Base-by-base conservation (phyloP, 306 rosid species). In the Cucurbita moschata region DNA sequence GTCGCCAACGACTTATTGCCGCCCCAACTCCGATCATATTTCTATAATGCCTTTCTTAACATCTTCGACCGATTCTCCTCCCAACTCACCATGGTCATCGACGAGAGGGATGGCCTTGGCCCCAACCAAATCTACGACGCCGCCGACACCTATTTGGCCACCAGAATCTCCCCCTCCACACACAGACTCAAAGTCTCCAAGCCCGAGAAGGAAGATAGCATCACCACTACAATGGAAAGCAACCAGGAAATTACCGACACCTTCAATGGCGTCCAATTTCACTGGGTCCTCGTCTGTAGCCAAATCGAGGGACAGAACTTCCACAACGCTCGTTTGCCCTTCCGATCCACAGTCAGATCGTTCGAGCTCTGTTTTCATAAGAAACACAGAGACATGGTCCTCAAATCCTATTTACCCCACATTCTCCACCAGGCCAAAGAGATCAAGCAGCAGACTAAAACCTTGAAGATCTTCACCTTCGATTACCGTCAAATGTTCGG, bases 91-190 rank as follows among this genome's bases (percentile, higher is more conserved):
- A 81, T 89, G 67, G 83, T 91, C 14, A 77, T 91, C 55, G 87
- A 86, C 39, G 96, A 89, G 76, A 85, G 82, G 75, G 87, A 91
- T 8, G 97, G 96, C 18, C 82, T 91, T 1, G 76, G 59, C 7
- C 64, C 18, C 78, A 91, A 91, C 84, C 75, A 82, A 65, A 78
- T 91, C 76, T 89, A 87, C 82, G 87, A 79, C 8, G 84, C 96
- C 0, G 96, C 88, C 0, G 88, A 85, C 44, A 56, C 70, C 21
- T 91, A 89, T 69, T 66, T 91, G n/a, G 84, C 86, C 13, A 38
- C 81, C n/a, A 86, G 58, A 63, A 57, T 84, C 77, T 80, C 97
- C 0, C 92, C 89, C 1, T 49, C 81, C 10, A 85, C 87, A 0
- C 79, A 72, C 0, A 69, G 89, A 11, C 55, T 91, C 44, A 83